A percentile compares a stretch with the other conserved stretches of the same genome.
These are phyloP conservation scores for Rhodotorula graminis DNA, from an alignment of 768 basidiomycete genomes.

Conservation along the genomic window DNA sequence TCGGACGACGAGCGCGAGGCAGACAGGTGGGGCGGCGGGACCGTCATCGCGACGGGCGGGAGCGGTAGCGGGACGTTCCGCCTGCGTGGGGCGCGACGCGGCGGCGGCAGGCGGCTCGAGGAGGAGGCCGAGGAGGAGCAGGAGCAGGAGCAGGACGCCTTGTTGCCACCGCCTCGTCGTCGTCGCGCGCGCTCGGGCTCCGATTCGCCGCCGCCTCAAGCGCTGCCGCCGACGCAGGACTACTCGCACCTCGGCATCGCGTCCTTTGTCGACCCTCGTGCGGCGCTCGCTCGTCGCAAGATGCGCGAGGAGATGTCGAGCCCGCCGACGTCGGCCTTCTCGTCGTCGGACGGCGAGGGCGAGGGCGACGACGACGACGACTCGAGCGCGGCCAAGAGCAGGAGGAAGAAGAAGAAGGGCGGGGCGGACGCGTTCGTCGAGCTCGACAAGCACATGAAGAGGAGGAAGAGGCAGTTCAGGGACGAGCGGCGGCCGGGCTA, in stretches of 20 bases:
- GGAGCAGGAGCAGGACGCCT: not conserved
- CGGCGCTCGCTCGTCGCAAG: not conserved
- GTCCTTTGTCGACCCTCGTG: slow-evolving; percentile 19
- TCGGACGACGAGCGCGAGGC: slow-evolving; percentile 9
- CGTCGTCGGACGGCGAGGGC: slow-evolving; percentile 12
- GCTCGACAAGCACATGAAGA: slow-evolving; percentile 5
- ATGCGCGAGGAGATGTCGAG: slow-evolving; percentile 1
- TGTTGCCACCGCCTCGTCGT: not conserved
- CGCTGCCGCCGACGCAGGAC: not conserved
- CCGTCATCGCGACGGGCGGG: not conserved
- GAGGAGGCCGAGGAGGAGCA: not conserved
- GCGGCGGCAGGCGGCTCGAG: too few species aligned
- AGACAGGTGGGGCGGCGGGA: not conserved
- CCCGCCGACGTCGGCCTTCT: slow-evolving; percentile 24
- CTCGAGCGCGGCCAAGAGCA: not conserved
- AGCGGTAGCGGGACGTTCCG: not conserved
- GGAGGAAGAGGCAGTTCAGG: slow-evolving; percentile 6
- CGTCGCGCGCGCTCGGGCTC: not conserved
- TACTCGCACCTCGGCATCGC: slow-evolving; percentile 8
- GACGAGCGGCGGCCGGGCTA: slow-evolving; percentile 23
- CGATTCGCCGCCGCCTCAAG: not conserved
- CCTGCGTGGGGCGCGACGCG: not conserved
- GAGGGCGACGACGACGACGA: too few species aligned
- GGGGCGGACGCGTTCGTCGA: not conserved
- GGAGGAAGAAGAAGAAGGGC: not conserved